A percentile compares a stretch with the other conserved stretches of the same genome.
Conservation (phyloP, 2,329 filamentous ascomycete genomes). For the Acrodontium crateriforme region DNA sequence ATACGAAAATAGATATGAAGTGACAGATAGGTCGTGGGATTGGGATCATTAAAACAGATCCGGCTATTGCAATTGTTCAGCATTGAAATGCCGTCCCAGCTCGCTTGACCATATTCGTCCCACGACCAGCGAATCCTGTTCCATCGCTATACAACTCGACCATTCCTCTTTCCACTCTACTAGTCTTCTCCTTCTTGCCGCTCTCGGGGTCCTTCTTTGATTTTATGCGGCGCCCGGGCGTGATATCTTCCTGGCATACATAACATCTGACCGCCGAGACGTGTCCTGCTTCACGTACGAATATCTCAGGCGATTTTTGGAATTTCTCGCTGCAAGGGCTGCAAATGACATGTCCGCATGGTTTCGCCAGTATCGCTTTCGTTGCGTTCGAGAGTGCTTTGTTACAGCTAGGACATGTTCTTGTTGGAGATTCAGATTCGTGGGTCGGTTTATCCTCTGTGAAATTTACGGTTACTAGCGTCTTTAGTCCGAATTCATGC, state of each 20-base stretch:
- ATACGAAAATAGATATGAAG: too few relatives aligned
- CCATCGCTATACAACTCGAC: slow-evolving; percentile 74
- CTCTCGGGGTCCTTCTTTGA: slow-evolving; percentile 13
- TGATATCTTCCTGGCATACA: slow-evolving; percentile 73
- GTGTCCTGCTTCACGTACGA: slow-evolving; percentile 43
- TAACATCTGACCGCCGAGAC: slow-evolving; percentile 54
- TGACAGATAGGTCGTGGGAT: too few relatives aligned
- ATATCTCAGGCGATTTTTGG: slow-evolving; percentile 46
- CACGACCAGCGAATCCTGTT: slow-evolving; percentile 84
- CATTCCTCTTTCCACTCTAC: slow-evolving; percentile 52
- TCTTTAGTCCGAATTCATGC: slow-evolving; percentile 66
- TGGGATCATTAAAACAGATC: too few relatives aligned
- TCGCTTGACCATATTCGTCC: slow-evolving; percentile 68
- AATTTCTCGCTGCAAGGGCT: slow-evolving; percentile 74
- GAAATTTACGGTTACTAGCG: slow-evolving; percentile 63
- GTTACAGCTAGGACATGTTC: slow-evolving; percentile 72
- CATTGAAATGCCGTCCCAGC: slow-evolving; percentile 72
- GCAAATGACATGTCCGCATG: slow-evolving; percentile 86
- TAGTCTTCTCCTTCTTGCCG: slow-evolving; percentile 34
- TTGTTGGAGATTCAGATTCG: slow-evolving; percentile 24
- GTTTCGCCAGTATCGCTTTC: slow-evolving; percentile 68
- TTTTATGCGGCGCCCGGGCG: slow-evolving; percentile 21
- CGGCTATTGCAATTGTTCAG: slow-evolving; percentile 24
- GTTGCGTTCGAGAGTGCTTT: slow-evolving; percentile 72
- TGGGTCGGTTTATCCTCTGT: slow-evolving; percentile 51